Evolutionary conservation across 2,329 filamentous ascomycete genomes (phyloP), one percentile per base, ranked within the genome.

Genomic region (Harringtonia lauricola): DNA sequence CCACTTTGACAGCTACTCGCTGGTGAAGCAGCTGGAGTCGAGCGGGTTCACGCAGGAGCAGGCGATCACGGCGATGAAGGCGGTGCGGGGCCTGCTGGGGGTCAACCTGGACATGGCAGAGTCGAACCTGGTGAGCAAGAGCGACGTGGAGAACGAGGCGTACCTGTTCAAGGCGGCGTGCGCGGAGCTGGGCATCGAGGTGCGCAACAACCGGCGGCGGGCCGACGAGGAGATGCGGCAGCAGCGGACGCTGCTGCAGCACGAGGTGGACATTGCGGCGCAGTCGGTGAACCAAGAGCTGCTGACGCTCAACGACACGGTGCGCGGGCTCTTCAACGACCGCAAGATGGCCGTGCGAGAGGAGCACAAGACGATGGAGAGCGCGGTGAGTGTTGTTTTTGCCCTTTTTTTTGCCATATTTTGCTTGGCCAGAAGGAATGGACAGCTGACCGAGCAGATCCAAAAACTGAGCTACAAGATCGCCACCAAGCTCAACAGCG

Each of bases 401-500:
- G 29, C 17, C 14, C 24, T 14, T 24, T n/a, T 12, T 36, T 14
- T 30, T 37, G 15, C 18, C n/a, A n/a, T n/a, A n/a, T n/a, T n/a
- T n/a, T n/a, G n/a, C n/a, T n/a, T n/a, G n/a, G n/a, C n/a, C n/a
- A n/a, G n/a, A n/a, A n/a, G n/a, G n/a, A n/a, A n/a, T n/a, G n/a
- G 7, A 12, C 14, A 12, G 5, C 17, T 30, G 22, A 22, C 18
- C 18, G 4, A n/a, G 17, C 30, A 86, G 72, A 89, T 95, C 49
- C 89, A 95, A 70, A 84, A 95, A 66, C 74, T 96, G 53, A 94
- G 90, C 64, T 95, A 96, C 65, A 92, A 94, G 60, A 96, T 98
- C 61, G 94, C 86, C 19, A 87, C 95, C 28, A 74, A 78, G 34
- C 73, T 98, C 36, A 94, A 87, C 60, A 92, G 86, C 49, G 92